Conservation (phyloP, 352 stramenopile species). For the Phytophthora cryptogea region DNA sequence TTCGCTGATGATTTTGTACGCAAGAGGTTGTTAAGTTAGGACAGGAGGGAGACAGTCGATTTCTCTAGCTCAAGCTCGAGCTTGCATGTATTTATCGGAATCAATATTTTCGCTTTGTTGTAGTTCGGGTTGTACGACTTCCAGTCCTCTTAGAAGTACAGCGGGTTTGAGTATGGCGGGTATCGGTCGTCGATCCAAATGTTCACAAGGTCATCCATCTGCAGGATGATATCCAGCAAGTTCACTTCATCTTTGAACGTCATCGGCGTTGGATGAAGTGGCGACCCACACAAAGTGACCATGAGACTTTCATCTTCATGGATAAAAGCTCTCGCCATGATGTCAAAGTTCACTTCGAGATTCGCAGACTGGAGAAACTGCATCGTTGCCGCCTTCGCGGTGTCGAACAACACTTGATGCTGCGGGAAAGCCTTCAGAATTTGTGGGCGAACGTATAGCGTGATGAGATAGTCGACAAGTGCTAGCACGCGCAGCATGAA, state of each 20-base stretch:
- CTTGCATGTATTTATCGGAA: slow-evolving; percentile 31
- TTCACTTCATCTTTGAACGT: slow-evolving; percentile 63
- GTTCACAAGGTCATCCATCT: slow-evolving; percentile 72
- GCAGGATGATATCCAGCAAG: slow-evolving; percentile 61
- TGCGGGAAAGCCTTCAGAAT: slow-evolving; percentile 56
- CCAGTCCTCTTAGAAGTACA: slow-evolving; percentile 55
- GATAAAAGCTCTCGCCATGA: slow-evolving; percentile 68
- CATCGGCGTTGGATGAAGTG: slow-evolving; percentile 58
- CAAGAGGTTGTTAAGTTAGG: slow-evolving; percentile 4
- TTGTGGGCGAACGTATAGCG: slow-evolving; percentile 39
- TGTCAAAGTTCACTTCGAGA: slow-evolving; percentile 60
- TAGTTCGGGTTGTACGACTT: not conserved
- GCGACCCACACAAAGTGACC: slow-evolving; percentile 55
- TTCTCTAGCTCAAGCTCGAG: slow-evolving; percentile 7
- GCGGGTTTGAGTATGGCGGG: slow-evolving; percentile 66
- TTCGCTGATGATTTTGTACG: slow-evolving; percentile 18
- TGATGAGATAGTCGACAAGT: slow-evolving; percentile 50
- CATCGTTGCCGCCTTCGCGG: slow-evolving; percentile 42
- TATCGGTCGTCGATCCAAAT: slow-evolving; percentile 79
- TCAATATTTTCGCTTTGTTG: slow-evolving; percentile 9
- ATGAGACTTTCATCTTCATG: slow-evolving; percentile 56
- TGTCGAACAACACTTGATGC: slow-evolving; percentile 63
- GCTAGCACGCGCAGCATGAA: slow-evolving; percentile 52
- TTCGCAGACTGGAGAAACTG: slow-evolving; percentile 48
- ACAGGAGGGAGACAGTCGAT: not conserved